Evolutionary conservation across 768 basidiomycete species (phyloP).

Genomic region (Pleurotus tuoliensis): DNA sequence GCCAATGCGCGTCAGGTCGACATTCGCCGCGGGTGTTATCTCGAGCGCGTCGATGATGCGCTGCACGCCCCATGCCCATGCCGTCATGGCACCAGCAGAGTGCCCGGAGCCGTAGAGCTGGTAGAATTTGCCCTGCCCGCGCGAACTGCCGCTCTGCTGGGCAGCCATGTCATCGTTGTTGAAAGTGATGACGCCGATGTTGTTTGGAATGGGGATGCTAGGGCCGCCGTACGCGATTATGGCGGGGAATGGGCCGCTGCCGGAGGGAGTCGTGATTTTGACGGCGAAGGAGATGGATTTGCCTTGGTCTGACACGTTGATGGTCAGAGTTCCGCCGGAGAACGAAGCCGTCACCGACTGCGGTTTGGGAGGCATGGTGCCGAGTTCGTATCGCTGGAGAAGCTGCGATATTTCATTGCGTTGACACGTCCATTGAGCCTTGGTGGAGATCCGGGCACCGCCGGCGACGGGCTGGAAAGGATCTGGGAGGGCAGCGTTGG

Average conservation of each 20-base stretch:
- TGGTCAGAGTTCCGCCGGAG: slow-evolving; percentile 40
- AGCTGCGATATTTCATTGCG: slow-evolving; percentile 44
- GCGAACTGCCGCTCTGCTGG: slow-evolving; percentile 40
- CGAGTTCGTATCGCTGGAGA: slow-evolving; percentile 51
- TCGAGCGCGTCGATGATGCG: slow-evolving; percentile 62
- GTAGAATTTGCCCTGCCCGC: slow-evolving; percentile 57
- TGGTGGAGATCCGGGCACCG: slow-evolving; percentile 38
- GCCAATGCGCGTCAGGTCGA: slow-evolving; percentile 45
- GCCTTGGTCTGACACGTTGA: slow-evolving; percentile 43
- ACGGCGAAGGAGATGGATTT: slow-evolving; percentile 47
- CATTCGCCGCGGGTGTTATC: slow-evolving; percentile 38
- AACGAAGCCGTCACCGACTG: slow-evolving; percentile 39
- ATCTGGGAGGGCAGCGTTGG: slow-evolving; percentile 43
- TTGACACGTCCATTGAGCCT: slow-evolving; percentile 49
- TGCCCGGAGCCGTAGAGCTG: slow-evolving; percentile 44
- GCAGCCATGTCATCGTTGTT: slow-evolving; percentile 51
- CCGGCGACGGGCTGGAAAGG: slow-evolving; percentile 47
- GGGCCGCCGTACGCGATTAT: slow-evolving; percentile 48
- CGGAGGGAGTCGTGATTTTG: slow-evolving; percentile 41
- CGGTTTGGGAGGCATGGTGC: slow-evolving; percentile 45
- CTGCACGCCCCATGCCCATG: slow-evolving; percentile 60
- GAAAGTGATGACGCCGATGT: slow-evolving; percentile 45
- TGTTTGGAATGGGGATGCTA: slow-evolving; percentile 33
- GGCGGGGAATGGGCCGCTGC: slow-evolving; percentile 44
- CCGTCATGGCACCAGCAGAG: slow-evolving; percentile 51